Percentiles rank a stretch among this genome's conserved stretches.
Conservation (phyloP, 2,329 filamentous ascomycete species). For the Pyrenophora teres region DNA sequence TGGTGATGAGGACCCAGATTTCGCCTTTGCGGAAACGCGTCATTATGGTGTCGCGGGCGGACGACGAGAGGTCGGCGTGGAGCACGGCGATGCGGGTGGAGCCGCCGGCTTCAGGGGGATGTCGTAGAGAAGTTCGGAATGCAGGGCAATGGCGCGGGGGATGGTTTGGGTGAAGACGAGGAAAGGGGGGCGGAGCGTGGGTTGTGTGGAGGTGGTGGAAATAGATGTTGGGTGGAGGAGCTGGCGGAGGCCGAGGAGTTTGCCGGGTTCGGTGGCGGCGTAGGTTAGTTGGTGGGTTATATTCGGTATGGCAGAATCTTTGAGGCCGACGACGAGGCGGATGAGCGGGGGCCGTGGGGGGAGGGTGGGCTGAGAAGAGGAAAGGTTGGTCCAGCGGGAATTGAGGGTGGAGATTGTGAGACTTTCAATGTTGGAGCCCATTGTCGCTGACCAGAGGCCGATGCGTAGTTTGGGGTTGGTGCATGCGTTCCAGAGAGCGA, state of each 20-base stretch:
- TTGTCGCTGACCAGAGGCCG: conserved; percentile 94
- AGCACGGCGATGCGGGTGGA: conserved; percentile 84
- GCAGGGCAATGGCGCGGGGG: conserved; percentile 81
- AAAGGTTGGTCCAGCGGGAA: conserved; percentile 42
- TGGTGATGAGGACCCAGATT: conserved; percentile 96
- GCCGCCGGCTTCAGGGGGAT: conserved; percentile 88
- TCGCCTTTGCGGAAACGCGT: conserved; percentile 87
- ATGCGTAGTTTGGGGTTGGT: conserved; percentile 70
- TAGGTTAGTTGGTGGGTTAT: conserved; percentile 88
- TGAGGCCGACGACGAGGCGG: conserved; percentile 90
- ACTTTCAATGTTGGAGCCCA: conserved; percentile 89
- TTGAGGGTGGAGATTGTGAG: conserved; percentile 68
- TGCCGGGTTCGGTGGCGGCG: conserved; percentile 89
- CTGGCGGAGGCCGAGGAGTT: conserved; percentile 87
- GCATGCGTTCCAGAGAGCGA: conserved; percentile 82
- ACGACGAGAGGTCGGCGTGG: conserved; percentile 82
- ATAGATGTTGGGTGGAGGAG: conserved; percentile 74
- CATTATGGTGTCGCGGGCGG: conserved; percentile 79
- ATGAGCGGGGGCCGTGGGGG: conserved; percentile 60
- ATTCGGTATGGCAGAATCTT: conserved; percentile 93
- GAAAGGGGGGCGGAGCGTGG: conserved; percentile 78
- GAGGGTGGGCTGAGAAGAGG: conserved; percentile 48
- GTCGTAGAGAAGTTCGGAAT: conserved; percentile 91
- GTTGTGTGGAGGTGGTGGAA: conserved; percentile 52
- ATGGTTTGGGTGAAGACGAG: conserved; percentile 97